Evolutionary conservation across 768 basidiomycete species (phyloP).

Genomic region (Suillus subalutaceus): DNA sequence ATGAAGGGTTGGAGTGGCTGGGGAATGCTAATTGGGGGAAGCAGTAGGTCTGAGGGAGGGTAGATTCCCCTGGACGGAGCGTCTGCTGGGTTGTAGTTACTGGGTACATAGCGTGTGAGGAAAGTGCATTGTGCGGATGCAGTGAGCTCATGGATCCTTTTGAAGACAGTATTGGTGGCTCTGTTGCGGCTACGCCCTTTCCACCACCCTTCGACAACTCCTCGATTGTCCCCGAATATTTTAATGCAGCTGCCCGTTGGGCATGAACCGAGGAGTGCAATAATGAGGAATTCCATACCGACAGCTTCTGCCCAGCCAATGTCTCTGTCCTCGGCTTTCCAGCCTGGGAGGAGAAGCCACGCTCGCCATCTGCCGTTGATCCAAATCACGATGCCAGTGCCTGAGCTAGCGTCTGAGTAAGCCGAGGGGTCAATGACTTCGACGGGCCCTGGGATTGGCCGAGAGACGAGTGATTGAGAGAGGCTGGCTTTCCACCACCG

Average conservation of each 20-base stretch:
- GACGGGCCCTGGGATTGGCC: conserved; percentile 25
- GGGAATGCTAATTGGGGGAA: too few species aligned
- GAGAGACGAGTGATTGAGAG: conserved; percentile 11
- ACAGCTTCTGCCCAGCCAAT: conserved; percentile 53
- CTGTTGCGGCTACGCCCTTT: conserved; percentile 29
- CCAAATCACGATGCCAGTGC: conserved; percentile 35
- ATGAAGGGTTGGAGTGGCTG: too few species aligned
- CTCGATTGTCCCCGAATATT: conserved; percentile 29
- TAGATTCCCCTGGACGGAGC: too few species aligned
- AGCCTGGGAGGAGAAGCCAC: conserved; percentile 33
- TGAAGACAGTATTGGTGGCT: conserved; percentile 30
- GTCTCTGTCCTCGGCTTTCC: conserved; percentile 31
- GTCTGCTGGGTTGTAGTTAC: too few species aligned
- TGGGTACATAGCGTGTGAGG: too few species aligned
- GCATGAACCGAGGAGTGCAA: conserved; percentile 7
- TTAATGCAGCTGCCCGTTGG: too few species aligned
- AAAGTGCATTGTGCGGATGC: too few species aligned
- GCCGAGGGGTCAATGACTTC: conserved; percentile 34
- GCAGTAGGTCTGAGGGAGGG: too few species aligned
- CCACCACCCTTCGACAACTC: conserved; percentile 41
- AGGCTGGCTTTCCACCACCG: conserved; percentile 38
- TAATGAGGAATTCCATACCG: conserved; percentile 42
- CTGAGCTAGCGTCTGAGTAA: conserved; percentile 46
- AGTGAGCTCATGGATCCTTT: too few species aligned
- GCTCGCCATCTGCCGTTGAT: conserved; percentile 26